A percentile compares a stretch with the other conserved stretches of the same genome.
Conservation (phyloP, 2,329 filamentous ascomycete genomes). For the Penicillium digitatum region DNA sequence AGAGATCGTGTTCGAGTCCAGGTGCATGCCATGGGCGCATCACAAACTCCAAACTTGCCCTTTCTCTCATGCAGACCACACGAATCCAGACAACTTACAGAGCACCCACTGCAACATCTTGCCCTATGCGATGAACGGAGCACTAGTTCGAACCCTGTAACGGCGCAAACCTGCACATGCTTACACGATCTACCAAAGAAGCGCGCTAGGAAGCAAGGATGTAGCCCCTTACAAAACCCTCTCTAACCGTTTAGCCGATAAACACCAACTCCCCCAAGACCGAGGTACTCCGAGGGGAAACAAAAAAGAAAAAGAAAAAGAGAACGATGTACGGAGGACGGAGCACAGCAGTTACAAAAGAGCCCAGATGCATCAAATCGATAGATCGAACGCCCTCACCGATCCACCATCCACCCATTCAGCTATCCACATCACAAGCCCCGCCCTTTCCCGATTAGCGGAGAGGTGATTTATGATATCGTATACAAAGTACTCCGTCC, state of each 20-base stretch:
- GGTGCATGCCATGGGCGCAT: neutral
- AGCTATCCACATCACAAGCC: neutral
- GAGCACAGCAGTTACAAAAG: neutral
- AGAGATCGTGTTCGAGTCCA: neutral
- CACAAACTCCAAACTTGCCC: too few relatives aligned
- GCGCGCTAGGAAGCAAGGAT: constrained; percentile 5
- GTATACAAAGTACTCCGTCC: too few relatives aligned
- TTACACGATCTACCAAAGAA: neutral
- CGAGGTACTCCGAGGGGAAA: neutral
- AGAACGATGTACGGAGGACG: neutral
- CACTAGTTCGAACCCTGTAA: neutral
- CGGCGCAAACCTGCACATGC: neutral
- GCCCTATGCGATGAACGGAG: neutral
- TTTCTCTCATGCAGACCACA: neutral
- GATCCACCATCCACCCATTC: neutral
- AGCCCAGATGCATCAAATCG: neutral
- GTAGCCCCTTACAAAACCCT: neutral
- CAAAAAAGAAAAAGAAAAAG: neutral
- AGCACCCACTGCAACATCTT: neutral
- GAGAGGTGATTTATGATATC: neutral
- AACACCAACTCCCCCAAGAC: neutral
- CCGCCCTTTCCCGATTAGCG: neutral
- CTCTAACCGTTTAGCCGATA: neutral
- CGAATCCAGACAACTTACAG: neutral
- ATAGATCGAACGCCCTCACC: neutral